phyloP scores from a whole-genome alignment of 2,329 filamentous ascomycete species.

The Biscogniauxia marginata region DNA sequence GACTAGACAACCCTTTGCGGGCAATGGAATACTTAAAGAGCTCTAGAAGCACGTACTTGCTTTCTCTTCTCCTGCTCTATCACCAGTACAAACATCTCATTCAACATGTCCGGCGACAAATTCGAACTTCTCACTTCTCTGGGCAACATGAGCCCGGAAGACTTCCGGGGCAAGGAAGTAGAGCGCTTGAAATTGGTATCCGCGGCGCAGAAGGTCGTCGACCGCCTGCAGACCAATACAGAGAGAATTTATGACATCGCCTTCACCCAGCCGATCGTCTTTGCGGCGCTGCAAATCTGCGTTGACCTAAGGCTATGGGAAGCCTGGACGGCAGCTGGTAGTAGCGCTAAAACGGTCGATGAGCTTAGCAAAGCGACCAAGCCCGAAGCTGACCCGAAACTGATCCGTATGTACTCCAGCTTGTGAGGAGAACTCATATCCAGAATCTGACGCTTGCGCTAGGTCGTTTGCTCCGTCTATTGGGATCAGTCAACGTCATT shows the following conservation, averaged over 20 bases:
- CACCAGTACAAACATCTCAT: not conserved
- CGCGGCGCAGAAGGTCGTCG: constrained; percentile 19
- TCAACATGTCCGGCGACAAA: not conserved
- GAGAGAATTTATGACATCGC: constrained; percentile 19
- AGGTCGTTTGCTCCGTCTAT: constrained; percentile 27
- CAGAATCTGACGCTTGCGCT: not conserved
- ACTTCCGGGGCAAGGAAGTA: constrained; percentile 16
- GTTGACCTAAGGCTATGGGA: constrained; percentile 24
- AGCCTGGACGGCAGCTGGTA: constrained; percentile 18
- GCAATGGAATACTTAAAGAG: not conserved
- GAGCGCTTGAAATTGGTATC: constrained; percentile 19
- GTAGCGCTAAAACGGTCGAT: constrained; percentile 15
- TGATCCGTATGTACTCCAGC: constrained; percentile 18
- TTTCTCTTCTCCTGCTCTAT: not conserved
- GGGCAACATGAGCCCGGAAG: constrained; percentile 1
- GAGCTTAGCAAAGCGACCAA: constrained; percentile 16
- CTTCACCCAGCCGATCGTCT: constrained; percentile 18
- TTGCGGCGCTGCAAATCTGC: constrained; percentile 18
- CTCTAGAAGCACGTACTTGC: not conserved
- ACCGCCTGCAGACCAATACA: constrained; percentile 19
- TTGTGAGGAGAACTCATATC: not conserved
- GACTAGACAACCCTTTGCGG: not conserved
- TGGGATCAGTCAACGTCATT: constrained; percentile 23
- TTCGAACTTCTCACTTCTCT: not conserved
- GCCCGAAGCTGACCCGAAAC: constrained; percentile 18